Evolutionary conservation across 352 stramenopile species (phyloP).

Genomic region (Pythium phragmitis): DNA sequence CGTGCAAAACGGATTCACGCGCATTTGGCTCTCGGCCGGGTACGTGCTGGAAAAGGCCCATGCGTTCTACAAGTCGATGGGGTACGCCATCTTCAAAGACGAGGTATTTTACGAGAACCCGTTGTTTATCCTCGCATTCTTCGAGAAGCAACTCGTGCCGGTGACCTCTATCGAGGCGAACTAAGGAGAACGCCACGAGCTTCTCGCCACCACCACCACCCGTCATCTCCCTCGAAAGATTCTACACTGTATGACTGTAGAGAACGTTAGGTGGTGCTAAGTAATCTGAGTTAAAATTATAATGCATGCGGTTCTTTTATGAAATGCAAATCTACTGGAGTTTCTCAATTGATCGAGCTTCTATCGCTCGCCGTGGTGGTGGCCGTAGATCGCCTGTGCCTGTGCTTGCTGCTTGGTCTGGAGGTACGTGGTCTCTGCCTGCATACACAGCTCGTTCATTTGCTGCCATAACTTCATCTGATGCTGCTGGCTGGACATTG

Average conservation of each 20-base stretch:
- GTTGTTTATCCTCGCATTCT: slow-evolving; percentile 14
- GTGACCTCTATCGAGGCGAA: too few relatives aligned
- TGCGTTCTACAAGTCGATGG: slow-evolving; percentile 25
- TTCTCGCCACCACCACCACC: too few relatives aligned
- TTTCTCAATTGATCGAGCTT: too few relatives aligned
- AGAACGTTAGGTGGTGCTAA: background rate
- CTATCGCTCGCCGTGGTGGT: too few relatives aligned
- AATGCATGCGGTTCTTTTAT: background rate
- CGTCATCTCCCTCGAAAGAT: too few relatives aligned
- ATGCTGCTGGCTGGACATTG: background rate
- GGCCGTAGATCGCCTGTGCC: background rate
- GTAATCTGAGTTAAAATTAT: background rate
- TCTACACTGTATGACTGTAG: too few relatives aligned
- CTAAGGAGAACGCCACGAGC: too few relatives aligned
- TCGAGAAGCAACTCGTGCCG: slow-evolving; percentile 17
- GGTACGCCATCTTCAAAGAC: slow-evolving; percentile 18
- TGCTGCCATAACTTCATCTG: slow-evolving; percentile 5
- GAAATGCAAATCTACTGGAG: too few relatives aligned
- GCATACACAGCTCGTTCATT: slow-evolving; percentile 10
- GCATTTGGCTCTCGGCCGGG: slow-evolving; percentile 32
- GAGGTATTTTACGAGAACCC: slow-evolving; percentile 9
- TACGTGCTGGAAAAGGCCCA: slow-evolving; percentile 28
- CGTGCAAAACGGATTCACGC: slow-evolving; percentile 13
- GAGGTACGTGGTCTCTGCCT: slow-evolving; percentile 8
- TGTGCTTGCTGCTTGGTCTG: background rate